Percentiles rank a stretch among this genome's conserved stretches.
Conservation (phyloP, 2,329 filamentous ascomycete genomes). For the Botryotinia convoluta region DNA sequence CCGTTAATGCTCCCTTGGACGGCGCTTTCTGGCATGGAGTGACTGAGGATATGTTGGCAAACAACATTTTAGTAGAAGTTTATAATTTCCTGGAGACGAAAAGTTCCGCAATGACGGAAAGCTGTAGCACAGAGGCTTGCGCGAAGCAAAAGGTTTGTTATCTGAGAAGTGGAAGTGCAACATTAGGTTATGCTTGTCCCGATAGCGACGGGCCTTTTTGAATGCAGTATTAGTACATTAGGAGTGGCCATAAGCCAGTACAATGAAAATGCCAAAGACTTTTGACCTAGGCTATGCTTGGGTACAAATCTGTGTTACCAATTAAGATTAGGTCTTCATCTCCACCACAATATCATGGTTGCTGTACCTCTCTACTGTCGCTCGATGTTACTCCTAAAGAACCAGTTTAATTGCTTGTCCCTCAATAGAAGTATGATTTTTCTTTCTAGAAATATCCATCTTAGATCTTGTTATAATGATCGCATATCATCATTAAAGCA, state of each 20-base stretch:
- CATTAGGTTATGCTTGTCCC: constrained; percentile 27
- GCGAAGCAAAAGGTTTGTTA: constrained; percentile 36
- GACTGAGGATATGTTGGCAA: constrained; percentile 33
- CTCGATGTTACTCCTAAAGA: neutral
- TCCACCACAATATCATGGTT: neutral
- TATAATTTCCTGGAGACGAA: constrained; percentile 36
- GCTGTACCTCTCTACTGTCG: neutral
- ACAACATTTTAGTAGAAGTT: constrained; percentile 29
- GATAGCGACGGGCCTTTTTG: neutral
- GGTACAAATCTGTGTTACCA: neutral
- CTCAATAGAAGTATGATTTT: neutral
- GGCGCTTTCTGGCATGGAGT: constrained; percentile 37
- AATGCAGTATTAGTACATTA: neutral
- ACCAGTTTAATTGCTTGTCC: neutral
- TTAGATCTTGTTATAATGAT: neutral
- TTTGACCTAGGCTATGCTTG: neutral
- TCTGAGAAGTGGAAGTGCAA: constrained; percentile 32
- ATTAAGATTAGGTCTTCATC: neutral
- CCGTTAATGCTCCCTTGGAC: constrained; percentile 32
- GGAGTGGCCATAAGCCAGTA: neutral
- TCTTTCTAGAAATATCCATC: neutral
- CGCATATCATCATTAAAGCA: no score
- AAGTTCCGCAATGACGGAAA: constrained; percentile 25
- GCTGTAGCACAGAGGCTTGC: constrained; percentile 27
- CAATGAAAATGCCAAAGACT: neutral